These are phyloP conservation scores for Ogataea populi-albae DNA, from an alignment of 805 yeast genomes.

Conservation along the genomic window DNA sequence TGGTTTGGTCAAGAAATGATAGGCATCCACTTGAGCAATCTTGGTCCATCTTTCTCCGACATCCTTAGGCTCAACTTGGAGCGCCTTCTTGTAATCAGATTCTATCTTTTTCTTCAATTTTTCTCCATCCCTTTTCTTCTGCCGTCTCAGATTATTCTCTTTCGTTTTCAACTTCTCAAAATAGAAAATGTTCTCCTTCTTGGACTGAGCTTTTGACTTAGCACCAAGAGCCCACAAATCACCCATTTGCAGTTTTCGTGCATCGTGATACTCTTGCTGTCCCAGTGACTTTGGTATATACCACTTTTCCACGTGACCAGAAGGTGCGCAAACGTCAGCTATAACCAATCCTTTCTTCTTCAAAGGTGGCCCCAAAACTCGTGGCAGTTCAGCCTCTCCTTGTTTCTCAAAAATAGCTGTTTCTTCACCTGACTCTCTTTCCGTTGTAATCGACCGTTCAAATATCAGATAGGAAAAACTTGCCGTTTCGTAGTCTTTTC, in stretches of 20 bases:
- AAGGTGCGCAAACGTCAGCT: slow-evolving; percentile 73
- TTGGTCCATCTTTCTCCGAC: slow-evolving; percentile 20
- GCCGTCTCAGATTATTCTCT: slow-evolving; percentile 27
- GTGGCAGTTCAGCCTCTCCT: slow-evolving; percentile 77
- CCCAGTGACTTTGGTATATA: slow-evolving; percentile 76
- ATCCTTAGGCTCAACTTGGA: slow-evolving; percentile 22
- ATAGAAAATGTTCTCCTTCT: slow-evolving; percentile 31
- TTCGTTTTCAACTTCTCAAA: slow-evolving; percentile 34
- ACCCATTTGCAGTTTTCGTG: slow-evolving; percentile 78
- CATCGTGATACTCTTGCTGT: slow-evolving; percentile 79
- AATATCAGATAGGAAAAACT: slow-evolving; percentile 72
- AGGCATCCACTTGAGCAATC: slow-evolving; percentile 29
- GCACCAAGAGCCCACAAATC: slow-evolving; percentile 83
- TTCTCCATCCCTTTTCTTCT: slow-evolving; percentile 25
- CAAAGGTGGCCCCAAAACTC: slow-evolving; percentile 67
- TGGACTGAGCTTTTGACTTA: slow-evolving; percentile 45
- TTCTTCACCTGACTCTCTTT: slow-evolving; percentile 27
- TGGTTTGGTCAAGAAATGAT: slow-evolving; percentile 25
- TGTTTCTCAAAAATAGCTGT: slow-evolving; percentile 26
- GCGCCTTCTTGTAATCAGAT: slow-evolving; percentile 24
- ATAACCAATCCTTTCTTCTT: slow-evolving; percentile 81
- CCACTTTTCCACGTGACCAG: slow-evolving; percentile 85
- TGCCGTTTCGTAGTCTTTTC: slow-evolving; percentile 67
- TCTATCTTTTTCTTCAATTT: slow-evolving; percentile 23
- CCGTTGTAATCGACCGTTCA: slow-evolving; percentile 52